These are phyloP conservation scores for Zea luxurians DNA, from an alignment of 176 grass and related monocot species.

Conservation along the genomic window DNA sequence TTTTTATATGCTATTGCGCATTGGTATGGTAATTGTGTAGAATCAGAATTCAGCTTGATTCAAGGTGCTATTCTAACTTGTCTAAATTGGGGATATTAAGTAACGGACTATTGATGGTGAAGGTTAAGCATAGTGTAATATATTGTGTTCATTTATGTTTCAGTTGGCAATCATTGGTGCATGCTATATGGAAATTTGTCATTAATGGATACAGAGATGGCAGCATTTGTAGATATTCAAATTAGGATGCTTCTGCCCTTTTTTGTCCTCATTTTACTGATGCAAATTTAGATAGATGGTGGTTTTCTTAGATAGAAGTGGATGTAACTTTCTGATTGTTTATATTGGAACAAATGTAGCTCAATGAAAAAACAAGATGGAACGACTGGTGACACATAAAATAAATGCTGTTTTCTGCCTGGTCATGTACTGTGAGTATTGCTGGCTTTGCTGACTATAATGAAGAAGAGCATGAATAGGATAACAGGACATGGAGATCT, in stretches of 20 bases:
- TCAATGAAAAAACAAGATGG: neutral
- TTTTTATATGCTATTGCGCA: neutral
- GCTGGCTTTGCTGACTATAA: slow-evolving; percentile 8
- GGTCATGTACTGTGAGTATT: slow-evolving; percentile 24
- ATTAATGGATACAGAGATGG: neutral
- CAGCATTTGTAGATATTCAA: neutral
- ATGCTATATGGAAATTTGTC: neutral
- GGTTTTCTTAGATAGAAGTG: neutral
- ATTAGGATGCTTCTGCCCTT: neutral
- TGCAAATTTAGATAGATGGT: neutral
- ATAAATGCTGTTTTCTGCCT: slow-evolving; percentile 1
- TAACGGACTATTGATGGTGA: neutral
- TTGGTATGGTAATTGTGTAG: neutral
- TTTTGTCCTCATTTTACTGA: neutral
- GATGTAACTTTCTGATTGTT: slow-evolving; percentile 15
- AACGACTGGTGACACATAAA: neutral
- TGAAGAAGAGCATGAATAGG: neutral
- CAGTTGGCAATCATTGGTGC: neutral
- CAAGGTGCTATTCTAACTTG: neutral
- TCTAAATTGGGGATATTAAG: neutral
- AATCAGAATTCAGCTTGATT: neutral
- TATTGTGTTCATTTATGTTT: neutral
- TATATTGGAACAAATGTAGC: slow-evolving; percentile 2
- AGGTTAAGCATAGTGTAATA: neutral
- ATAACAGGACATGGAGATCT: slow-evolving; percentile 16